These are phyloP conservation scores for Striga hermonthica DNA, from an alignment of 305 asterid species.

Conservation along the genomic window DNA sequence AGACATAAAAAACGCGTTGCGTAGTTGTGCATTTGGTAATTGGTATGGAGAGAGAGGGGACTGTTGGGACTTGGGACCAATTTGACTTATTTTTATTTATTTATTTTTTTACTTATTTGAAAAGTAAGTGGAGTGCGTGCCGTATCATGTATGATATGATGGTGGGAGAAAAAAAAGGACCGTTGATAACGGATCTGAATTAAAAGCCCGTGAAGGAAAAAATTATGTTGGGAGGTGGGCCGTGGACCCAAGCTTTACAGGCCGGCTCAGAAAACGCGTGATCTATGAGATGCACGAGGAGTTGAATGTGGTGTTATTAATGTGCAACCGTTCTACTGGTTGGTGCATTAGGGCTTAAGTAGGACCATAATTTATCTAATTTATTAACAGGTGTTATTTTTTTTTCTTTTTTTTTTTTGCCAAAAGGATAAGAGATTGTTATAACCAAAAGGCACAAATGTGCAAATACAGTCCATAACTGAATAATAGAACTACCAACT, in stretches of 20 bases:
- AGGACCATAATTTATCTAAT: neutral
- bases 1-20: slow-evolving; percentile 40
- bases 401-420: too few relatives aligned
- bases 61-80: slow-evolving; percentile 1
- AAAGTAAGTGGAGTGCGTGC: too few relatives aligned
- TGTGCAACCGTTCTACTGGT: neutral
- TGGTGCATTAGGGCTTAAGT: neutral
- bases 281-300: slow-evolving; percentile 36
- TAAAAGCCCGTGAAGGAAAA: neutral
- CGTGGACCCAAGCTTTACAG: slow-evolving; percentile 30
- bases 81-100: neutral
- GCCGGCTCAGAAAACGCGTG: slow-evolving; percentile 43
- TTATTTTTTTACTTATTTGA: too few relatives aligned
- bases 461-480: too few relatives aligned
- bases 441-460: too few relatives aligned
- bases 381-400: too few relatives aligned
- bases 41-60: slow-evolving; percentile 25
- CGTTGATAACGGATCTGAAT: slow-evolving; percentile 52
- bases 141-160: neutral
- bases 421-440: too few relatives aligned
- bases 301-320: slow-evolving; percentile 13
- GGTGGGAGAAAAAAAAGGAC: slow-evolving; percentile 27
- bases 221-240: slow-evolving; percentile 24
- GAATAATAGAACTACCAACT: too few relatives aligned
- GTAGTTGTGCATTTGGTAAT: slow-evolving; percentile 33